These are phyloP conservation scores for Sporobolus alterniflorus DNA, from an alignment of 202 grass and related monocot genomes.

Conservation along the genomic window DNA sequence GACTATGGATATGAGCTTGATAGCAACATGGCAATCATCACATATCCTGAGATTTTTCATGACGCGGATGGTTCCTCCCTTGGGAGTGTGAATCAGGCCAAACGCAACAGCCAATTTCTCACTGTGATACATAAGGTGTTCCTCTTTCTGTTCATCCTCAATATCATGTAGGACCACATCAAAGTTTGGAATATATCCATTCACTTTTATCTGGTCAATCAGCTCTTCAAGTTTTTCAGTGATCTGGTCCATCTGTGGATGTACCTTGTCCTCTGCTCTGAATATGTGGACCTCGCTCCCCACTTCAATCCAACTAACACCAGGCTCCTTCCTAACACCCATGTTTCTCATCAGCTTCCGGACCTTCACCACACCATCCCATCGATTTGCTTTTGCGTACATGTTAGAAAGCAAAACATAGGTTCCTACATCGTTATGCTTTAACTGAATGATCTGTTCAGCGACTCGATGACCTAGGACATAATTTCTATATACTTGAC, in stretches of 20 bases:
- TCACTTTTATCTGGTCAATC: constrained; percentile 71
- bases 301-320: constrained; percentile 86
- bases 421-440: constrained; percentile 71
- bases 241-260: constrained; percentile 61
- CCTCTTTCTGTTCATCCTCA: constrained; percentile 85
- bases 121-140: constrained; percentile 80
- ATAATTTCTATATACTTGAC: constrained; percentile 70
- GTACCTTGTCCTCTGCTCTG: constrained; percentile 66
- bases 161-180: constrained; percentile 69
- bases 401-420: constrained; percentile 86
- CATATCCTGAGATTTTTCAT: constrained; percentile 90
- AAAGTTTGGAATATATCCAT: constrained; percentile 70
- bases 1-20: constrained; percentile 66
- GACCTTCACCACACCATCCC: constrained; percentile 76
- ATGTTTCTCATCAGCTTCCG: constrained; percentile 69
- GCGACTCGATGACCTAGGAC: constrained; percentile 68
- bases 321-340: constrained; percentile 76
- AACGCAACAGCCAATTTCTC: constrained; percentile 79
- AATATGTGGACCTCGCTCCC: constrained; percentile 63
- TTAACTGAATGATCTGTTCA: constrained; percentile 65
- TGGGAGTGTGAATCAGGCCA: constrained; percentile 57
- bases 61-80: constrained; percentile 49
- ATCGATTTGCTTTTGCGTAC: constrained; percentile 85
- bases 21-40: constrained; percentile 80
- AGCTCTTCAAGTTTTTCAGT: constrained; percentile 57